These are phyloP conservation scores for Coemansia sp. DNA, from an alignment of 192 early-diverging fungal genomes.

Conservation along the genomic window DNA sequence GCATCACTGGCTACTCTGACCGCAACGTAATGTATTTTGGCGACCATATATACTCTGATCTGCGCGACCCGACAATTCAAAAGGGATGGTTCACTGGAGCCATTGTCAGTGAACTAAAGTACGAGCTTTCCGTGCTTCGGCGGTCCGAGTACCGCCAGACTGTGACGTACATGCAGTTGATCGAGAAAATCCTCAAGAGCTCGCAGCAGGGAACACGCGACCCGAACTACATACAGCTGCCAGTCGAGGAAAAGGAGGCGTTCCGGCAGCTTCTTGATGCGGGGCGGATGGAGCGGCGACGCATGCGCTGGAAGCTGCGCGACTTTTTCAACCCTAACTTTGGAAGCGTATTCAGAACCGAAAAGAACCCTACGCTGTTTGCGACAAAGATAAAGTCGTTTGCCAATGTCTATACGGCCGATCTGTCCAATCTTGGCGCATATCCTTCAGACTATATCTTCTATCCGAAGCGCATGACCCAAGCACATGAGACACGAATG, in stretches of 20 bases:
- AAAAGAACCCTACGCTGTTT: slow-evolving; percentile 62
- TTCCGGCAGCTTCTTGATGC: slow-evolving; percentile 49
- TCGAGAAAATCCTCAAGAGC: slow-evolving; percentile 59
- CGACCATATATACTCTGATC: slow-evolving; percentile 65
- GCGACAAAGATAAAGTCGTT: slow-evolving; percentile 60
- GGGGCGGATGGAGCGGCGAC: slow-evolving; percentile 53
- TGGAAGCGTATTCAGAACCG: slow-evolving; percentile 63
- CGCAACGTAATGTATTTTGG: slow-evolving; percentile 64
- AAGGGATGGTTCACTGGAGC: slow-evolving; percentile 66
- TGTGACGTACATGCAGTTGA: slow-evolving; percentile 56
- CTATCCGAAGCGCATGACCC: slow-evolving; percentile 60
- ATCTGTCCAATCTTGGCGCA: slow-evolving; percentile 55
- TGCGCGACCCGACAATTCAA: slow-evolving; percentile 62
- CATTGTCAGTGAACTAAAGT: slow-evolving; percentile 59
- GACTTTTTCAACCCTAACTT: slow-evolving; percentile 59
- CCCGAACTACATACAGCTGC: slow-evolving; percentile 16
- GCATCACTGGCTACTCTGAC: slow-evolving; percentile 59
- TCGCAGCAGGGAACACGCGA: slow-evolving; percentile 57
- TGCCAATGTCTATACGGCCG: slow-evolving; percentile 57
- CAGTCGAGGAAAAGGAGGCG: slow-evolving; percentile 25
- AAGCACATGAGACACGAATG: slow-evolving; percentile 57
- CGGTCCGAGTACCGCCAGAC: slow-evolving; percentile 53
- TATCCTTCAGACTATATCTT: slow-evolving; percentile 64
- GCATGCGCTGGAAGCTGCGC: slow-evolving; percentile 50
- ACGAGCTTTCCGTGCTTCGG: slow-evolving; percentile 59